phyloP scores from a whole-genome alignment of 441 rosid species.

The Pelargonium australe region DNA sequence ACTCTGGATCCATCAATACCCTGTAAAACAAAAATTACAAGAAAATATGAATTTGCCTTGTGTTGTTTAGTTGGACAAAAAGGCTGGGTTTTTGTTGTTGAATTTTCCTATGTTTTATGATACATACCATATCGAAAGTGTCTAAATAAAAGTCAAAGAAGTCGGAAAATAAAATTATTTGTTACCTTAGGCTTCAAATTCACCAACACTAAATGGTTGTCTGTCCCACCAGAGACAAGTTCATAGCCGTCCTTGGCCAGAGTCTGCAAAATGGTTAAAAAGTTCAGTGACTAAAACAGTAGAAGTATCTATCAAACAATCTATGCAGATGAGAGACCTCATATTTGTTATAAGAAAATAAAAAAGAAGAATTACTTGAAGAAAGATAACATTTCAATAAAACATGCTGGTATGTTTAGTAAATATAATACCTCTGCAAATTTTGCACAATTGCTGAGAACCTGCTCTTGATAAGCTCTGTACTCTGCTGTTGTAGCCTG shows the following conservation, averaged over 20 bases:
- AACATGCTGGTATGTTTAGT: slow-evolving; percentile 7
- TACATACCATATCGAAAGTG: no score
- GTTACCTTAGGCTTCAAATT: slow-evolving; percentile 27
- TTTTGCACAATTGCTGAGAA: slow-evolving; percentile 26
- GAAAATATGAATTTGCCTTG: neutral
- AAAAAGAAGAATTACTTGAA: neutral
- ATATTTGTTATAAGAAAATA: neutral
- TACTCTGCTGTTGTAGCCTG: slow-evolving; percentile 31
- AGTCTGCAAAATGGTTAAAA: slow-evolving; percentile 19
- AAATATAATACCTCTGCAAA: slow-evolving; percentile 24
- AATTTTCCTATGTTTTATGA: neutral
- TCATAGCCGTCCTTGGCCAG: slow-evolving; percentile 21
- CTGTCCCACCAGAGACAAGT: slow-evolving; percentile 29
- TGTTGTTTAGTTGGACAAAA: neutral
- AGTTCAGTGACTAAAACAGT: neutral
- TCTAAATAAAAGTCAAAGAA: neutral
- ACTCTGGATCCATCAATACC: slow-evolving; percentile 32
- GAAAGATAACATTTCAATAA: slow-evolving; percentile 8
- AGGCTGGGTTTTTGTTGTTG: neutral
- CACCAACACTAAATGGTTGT: slow-evolving; percentile 29
- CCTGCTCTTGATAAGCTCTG: slow-evolving; percentile 31
- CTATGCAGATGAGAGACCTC: neutral
- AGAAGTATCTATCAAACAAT: neutral
- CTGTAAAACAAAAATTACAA: slow-evolving; percentile 8
- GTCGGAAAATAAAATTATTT: neutral